phyloP scores from a whole-genome alignment of 2,329 filamentous ascomycete species.

The Ceratocystis eucalypticola region DNA sequence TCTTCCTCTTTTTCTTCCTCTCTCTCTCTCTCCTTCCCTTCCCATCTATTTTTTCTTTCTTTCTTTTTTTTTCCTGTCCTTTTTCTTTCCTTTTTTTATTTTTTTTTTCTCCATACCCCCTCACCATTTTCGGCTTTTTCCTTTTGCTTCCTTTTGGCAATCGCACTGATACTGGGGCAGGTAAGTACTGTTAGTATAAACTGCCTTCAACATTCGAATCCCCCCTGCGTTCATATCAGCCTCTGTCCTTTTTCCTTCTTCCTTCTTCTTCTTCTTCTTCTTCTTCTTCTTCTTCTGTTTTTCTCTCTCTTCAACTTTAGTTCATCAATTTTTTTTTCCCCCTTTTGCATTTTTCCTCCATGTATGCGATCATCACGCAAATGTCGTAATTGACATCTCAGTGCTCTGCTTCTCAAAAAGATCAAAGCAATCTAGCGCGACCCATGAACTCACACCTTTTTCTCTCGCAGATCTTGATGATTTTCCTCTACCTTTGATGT shows the following conservation, averaged over 20 bases:
- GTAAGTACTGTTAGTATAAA: neutral
- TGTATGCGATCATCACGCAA: neutral
- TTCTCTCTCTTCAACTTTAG: neutral
- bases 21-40: neutral
- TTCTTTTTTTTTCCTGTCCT: neutral
- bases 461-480: neutral
- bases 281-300: neutral
- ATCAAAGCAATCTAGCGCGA: neutral
- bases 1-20: neutral
- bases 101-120: neutral
- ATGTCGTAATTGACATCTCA: neutral
- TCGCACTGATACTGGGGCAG: neutral
- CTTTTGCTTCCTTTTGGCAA: neutral
- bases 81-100: neutral
- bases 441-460: neutral
- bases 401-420: neutral
- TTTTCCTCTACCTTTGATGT: neutral
- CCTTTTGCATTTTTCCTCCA: neutral
- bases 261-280: neutral
- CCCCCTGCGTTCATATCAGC: neutral
- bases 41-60: too few species aligned
- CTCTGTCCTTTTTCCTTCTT: neutral
- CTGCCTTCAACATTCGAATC: constrained; percentile 2
- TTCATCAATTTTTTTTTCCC: neutral
- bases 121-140: neutral